Evolutionary conservation across 192 early-diverging fungal genomes (phyloP), one percentile per base, ranked within the genome.

Genomic region (Coemansia sp.): DNA sequence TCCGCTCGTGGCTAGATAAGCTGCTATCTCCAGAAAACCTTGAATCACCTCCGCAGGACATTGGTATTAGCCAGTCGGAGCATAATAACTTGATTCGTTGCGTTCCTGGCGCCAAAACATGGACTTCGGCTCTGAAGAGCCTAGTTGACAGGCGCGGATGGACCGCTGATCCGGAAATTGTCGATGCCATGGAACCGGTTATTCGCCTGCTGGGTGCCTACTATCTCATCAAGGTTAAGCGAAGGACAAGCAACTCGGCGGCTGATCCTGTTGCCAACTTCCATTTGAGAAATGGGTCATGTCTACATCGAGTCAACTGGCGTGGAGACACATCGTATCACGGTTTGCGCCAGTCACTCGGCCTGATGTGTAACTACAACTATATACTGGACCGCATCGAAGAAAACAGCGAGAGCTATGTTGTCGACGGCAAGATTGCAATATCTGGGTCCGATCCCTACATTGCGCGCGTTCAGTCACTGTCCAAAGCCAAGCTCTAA

Each of bases 181-280:
- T 70, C 2, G 64, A 57, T 15, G 77, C 67, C 13, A 72, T 80
- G 77, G 70, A 73, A 38, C 77, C 77, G 0, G 64, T 70, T 23
- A 50, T 80, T 14, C 49, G 63, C 13, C 41, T 63, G 7, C 60
- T 80, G 30, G 70, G 70, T 15, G 77, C 77, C 3, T 60, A 80
- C 61, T 80, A 80, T 47, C 46, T 81, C 17, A 41, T 67, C 7
- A 62, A 62, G 24, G 44, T 39, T 9, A 77, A 81, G 52, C 66
- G 73, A 0, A 62, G 69, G 47, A 43, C 21, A 27, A 68, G 83
- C 8, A 62, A 69, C 30, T 55, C 81, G 22, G 93, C 91, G 0
- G 62, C 88, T 14, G 95, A 98, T 71, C 93, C 95, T 0, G 95
- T 98, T 56, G 93, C 91, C 19, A 96, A 98, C 71, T 98, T 98